Conservation (phyloP, 2,329 filamentous ascomycete genomes). For the Pleomassaria siparia region DNA sequence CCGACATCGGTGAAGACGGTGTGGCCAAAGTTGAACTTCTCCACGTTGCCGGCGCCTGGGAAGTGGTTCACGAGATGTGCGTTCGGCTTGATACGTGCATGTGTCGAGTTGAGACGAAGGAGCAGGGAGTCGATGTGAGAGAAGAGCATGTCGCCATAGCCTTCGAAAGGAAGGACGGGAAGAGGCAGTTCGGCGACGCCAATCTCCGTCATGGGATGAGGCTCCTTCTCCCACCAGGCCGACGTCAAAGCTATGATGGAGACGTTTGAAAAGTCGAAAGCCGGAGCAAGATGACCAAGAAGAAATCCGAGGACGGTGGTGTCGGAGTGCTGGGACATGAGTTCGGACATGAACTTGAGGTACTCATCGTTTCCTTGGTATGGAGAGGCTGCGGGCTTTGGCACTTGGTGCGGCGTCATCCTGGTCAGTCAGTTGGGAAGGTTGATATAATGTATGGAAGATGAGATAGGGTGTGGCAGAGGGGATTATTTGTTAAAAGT, state of each 20-base stretch:
- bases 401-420: too few relatives aligned
- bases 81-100: constrained; percentile 14
- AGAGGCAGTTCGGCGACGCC: constrained; percentile 16
- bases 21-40: constrained; percentile 16
- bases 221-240: constrained; percentile 20
- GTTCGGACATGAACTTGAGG: too few relatives aligned
- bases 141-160: neutral
- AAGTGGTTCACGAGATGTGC: constrained; percentile 18
- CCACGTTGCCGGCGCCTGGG: constrained; percentile 13
- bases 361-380: too few relatives aligned
- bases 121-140: constrained; percentile 14
- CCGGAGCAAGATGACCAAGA: too few relatives aligned
- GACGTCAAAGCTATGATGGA: constrained; percentile 1
- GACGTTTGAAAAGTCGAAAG: too few relatives aligned
- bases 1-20: constrained; percentile 14
- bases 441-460: too few relatives aligned
- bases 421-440: too few relatives aligned
- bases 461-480: too few relatives aligned
- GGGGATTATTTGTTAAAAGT: too few relatives aligned
- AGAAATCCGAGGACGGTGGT: too few relatives aligned
- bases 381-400: too few relatives aligned
- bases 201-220: constrained; percentile 19
- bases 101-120: constrained; percentile 9
- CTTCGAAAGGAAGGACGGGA: neutral
- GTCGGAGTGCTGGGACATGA: too few relatives aligned